phyloP scores from a whole-genome alignment of 768 basidiomycete genomes.

The Termitomyces sp. region DNA sequence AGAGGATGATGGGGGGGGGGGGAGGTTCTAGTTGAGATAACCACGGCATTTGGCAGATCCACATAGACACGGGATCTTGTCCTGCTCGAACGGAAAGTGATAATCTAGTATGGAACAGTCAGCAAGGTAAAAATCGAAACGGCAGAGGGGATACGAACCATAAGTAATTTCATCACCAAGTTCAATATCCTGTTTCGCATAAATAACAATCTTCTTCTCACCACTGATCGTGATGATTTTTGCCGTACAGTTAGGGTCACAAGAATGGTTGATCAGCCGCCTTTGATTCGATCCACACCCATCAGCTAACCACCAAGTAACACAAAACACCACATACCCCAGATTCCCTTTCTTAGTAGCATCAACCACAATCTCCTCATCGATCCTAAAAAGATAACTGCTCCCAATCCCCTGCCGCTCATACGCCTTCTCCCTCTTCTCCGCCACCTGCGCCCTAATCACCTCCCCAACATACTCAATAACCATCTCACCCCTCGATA shows the following conservation, averaged over 20 bases:
- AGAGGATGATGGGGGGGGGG: conserved; percentile 1
- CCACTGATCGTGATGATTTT: conserved; percentile 90
- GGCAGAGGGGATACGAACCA: conserved; percentile 47
- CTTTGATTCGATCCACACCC: conserved; percentile 35
- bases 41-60: conserved; percentile 90
- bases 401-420: conserved; percentile 97
- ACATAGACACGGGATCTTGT: conserved; percentile 93
- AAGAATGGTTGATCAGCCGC: conserved; percentile 97
- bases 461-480: conserved; percentile 99
- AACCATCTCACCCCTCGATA: conserved; percentile 94
- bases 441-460: conserved; percentile 91
- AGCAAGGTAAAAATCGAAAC: not conserved
- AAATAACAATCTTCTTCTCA: conserved; percentile 98
- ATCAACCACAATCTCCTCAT: conserved; percentile 97
- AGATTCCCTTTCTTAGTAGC: conserved; percentile 99
- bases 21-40: conserved; percentile 79
- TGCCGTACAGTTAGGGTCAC: conserved; percentile 90
- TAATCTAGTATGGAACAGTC: conserved; percentile 60
- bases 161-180: conserved; percentile 98
- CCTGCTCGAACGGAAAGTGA: conserved; percentile 98
- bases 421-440: conserved; percentile 95
- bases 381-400: conserved; percentile 96
- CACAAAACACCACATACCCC: conserved; percentile 58
- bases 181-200: conserved; percentile 94
- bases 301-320: conserved; percentile 10